Percentiles rank a stretch among this genome's conserved stretches.
These are phyloP conservation scores for Cladorrhinum samala DNA, from an alignment of 495 filamentous ascomycete species.

Conservation along the genomic window DNA sequence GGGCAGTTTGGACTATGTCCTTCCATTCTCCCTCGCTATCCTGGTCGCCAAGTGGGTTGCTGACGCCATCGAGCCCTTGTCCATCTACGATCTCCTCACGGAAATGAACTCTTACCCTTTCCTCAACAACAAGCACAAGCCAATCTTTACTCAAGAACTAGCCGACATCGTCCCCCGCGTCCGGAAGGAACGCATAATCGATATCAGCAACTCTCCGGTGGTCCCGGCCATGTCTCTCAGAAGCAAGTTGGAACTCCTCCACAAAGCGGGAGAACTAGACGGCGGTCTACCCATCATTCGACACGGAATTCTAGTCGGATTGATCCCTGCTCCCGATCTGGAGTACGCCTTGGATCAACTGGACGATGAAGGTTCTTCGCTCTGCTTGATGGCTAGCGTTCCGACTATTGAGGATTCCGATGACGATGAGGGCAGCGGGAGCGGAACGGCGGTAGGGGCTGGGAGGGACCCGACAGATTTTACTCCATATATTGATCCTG, in stretches of 20 bases:
- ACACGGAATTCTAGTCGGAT: conserved; percentile 71
- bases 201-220: conserved; percentile 73
- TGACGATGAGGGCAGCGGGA: too few relatives aligned
- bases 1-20: conserved; percentile 86
- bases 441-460: not conserved
- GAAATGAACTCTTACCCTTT: conserved; percentile 97
- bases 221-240: conserved; percentile 71
- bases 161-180: conserved; percentile 76
- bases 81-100: conserved; percentile 91
- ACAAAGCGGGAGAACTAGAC: conserved; percentile 84
- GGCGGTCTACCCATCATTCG: conserved; percentile 83
- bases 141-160: conserved; percentile 76
- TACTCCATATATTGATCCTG: conserved; percentile 83
- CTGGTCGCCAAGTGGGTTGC: conserved; percentile 97
- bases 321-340: conserved; percentile 91
- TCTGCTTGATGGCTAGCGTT: conserved; percentile 76
- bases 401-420: conserved; percentile 50
- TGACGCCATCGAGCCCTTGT: conserved; percentile 87
- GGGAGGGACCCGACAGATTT: conserved; percentile 72
- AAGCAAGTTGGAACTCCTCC: conserved; percentile 69
- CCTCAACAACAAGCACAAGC: conserved; percentile 88
- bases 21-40: conserved; percentile 89
- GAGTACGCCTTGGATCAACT: conserved; percentile 89
- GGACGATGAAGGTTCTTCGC: conserved; percentile 58
- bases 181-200: conserved; percentile 72